phyloP scores from a whole-genome alignment of 805 yeast genomes.

The Kazachstania bromeliacearum region DNA sequence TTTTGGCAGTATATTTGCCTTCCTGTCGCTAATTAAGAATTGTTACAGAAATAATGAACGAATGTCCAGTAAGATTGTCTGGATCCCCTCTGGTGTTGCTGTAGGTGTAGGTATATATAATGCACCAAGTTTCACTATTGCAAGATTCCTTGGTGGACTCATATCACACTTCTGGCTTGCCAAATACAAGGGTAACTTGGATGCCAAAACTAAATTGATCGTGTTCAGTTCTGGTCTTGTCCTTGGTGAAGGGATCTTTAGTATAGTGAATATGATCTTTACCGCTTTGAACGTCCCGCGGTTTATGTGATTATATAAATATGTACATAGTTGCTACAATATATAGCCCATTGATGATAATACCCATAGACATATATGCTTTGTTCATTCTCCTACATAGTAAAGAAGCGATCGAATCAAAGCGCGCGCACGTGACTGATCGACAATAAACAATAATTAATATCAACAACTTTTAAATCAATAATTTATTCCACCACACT shows the following conservation, averaged over 20 bases:
- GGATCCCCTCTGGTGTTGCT: conserved; percentile 89
- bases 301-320: too few species aligned
- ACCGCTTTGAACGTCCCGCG: conserved; percentile 63
- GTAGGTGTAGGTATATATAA: conserved; percentile 96
- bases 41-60: conserved; percentile 36
- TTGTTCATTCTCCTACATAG: too few species aligned
- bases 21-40: conserved; percentile 56
- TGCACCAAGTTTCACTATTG: conserved; percentile 86
- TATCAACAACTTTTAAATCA: too few species aligned
- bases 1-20: conserved; percentile 61
- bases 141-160: conserved; percentile 85
- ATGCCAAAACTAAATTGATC: conserved; percentile 62
- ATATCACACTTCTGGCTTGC: conserved; percentile 50
- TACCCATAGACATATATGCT: too few species aligned
- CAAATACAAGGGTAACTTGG: conserved; percentile 29
- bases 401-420: too few species aligned
- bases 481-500: too few species aligned
- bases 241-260: conserved; percentile 86
- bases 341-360: too few species aligned
- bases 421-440: too few species aligned
- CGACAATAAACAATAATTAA: too few species aligned
- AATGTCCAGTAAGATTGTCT: conserved; percentile 34
- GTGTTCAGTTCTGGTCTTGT: conserved; percentile 88
- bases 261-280: conserved; percentile 70
- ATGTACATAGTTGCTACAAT: too few species aligned